A percentile compares a stretch with the other conserved stretches of the same genome.
phyloP scores from a whole-genome alignment of 176 grass and related monocot species.

The Triticum urartu region DNA sequence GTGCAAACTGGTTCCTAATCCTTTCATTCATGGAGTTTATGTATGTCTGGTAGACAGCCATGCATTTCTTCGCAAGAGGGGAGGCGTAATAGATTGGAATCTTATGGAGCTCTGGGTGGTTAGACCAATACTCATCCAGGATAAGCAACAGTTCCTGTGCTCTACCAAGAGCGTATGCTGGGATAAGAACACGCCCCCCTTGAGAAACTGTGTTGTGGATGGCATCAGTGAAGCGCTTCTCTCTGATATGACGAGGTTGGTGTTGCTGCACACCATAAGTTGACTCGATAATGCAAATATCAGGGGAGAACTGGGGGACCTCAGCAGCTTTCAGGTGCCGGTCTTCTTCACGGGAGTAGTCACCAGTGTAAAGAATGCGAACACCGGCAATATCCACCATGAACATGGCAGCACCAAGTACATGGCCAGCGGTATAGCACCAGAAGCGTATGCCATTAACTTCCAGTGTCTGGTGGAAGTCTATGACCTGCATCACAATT shows the following conservation, averaged over 20 bases:
- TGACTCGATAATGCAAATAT: constrained; percentile 92
- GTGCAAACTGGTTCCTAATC: constrained; percentile 88
- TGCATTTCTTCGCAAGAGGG: constrained; percentile 92
- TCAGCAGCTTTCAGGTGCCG: constrained; percentile 86
- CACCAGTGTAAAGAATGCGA: constrained; percentile 88
- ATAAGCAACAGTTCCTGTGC: constrained; percentile 92
- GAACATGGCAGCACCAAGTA: constrained; percentile 97
- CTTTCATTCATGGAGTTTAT: constrained; percentile 98
- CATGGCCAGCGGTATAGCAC: constrained; percentile 97
- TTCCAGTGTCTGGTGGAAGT: constrained; percentile 95
- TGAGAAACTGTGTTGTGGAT: constrained; percentile 78
- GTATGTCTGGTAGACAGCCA: constrained; percentile 98
- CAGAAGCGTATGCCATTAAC: constrained; percentile 97
- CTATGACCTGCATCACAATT: constrained; percentile 61
- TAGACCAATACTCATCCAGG: constrained; percentile 96
- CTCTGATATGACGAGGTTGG: constrained; percentile 63
- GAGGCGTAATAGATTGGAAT: constrained; percentile 97
- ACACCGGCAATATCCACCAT: constrained; percentile 98
- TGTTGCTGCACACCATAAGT: constrained; percentile 93
- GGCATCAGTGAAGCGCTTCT: constrained; percentile 89
- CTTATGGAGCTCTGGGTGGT: constrained; percentile 88
- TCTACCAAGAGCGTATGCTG: constrained; percentile 90
- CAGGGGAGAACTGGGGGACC: constrained; percentile 81
- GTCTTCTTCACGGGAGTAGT: constrained; percentile 95
- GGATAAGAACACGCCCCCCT: constrained; percentile 86